Evolutionary conservation across 495 filamentous ascomycete genomes (phyloP), one percentile per base, ranked within the genome.

Genomic region (Penicillium nucicola): DNA sequence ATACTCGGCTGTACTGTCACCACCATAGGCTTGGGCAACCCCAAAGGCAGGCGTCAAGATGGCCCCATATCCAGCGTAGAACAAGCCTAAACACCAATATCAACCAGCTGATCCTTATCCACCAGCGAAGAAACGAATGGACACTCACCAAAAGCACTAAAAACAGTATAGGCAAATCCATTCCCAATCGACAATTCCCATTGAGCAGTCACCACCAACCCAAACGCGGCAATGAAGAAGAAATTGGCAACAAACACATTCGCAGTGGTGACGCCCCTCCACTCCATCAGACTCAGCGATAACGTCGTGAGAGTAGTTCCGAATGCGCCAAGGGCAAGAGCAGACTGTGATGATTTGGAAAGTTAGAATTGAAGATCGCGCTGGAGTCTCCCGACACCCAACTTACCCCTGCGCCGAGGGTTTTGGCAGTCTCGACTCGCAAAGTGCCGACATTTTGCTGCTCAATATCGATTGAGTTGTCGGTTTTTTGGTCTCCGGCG

Each of bases 191-290:
- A 69, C 5, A 77, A 50, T 47, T 78, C 76, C 77, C 75, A 81
- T 55, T 78, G 75, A 14, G 77, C 77, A 4, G 74, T 71, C 5
- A 79, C 55, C 0, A 81, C 66, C 45, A 81, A 65, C 0, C 75
- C 76, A 51, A 79, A 73, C 0, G 68, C 71, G 5, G 70, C 65
- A 36, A 76, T 67, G 47, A 76, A 75, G 63, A 76, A 77, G 64
- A 81, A 75, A 55, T 79, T 74, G 15, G 57, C 74, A 43, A 80
- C 68, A 47, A 69, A 80, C 9, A 74, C 71, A 55, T 77, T 78
- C 10, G 64, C 65, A 4, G 65, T 66, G 3, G 60, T 71, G 14
- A 79, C 66, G 18, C 70, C 71, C 34, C 76, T 64, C 61, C 67
- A 77, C 61, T 76, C 76, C 75, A 79, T 77, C 22, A 77, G 56